These are phyloP conservation scores for Ilex asprella DNA, from an alignment of 257 asterid species.

Conservation along the genomic window DNA sequence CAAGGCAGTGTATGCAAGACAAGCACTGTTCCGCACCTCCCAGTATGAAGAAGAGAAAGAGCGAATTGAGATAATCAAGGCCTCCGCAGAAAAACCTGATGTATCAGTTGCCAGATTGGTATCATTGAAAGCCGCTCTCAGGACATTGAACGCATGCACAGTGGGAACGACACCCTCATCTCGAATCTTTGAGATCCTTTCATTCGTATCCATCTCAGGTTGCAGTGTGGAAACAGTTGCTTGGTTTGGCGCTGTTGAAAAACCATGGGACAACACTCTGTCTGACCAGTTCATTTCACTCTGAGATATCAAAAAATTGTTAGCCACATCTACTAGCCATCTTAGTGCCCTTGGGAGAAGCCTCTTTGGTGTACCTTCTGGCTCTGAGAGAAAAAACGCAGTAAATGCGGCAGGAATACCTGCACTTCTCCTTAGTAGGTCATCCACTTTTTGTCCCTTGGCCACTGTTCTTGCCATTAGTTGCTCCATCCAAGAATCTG, in stretches of 20 bases:
- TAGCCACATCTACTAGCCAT: slow-evolving; percentile 75
- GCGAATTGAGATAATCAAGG: slow-evolving; percentile 62
- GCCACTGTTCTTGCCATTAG: slow-evolving; percentile 87
- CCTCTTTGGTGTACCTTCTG: slow-evolving; percentile 91
- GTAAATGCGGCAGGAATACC: slow-evolving; percentile 98
- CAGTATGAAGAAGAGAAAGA: slow-evolving; percentile 92
- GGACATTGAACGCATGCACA: slow-evolving; percentile 92
- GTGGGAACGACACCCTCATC: slow-evolving; percentile 96
- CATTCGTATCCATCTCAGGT: slow-evolving; percentile 26
- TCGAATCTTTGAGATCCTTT: slow-evolving; percentile 63
- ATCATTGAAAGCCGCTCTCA: slow-evolving; percentile 85
- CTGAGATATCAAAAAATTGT: slow-evolving; percentile 42
- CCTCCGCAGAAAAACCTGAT: slow-evolving; percentile 91
- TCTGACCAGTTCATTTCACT: slow-evolving; percentile 26
- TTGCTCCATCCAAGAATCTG: slow-evolving; percentile 92
- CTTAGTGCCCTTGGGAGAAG: slow-evolving; percentile 81
- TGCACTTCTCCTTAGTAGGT: slow-evolving; percentile 96
- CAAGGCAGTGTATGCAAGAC: slow-evolving; percentile 92
- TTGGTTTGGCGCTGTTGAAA: slow-evolving; percentile 17
- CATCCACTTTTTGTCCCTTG: slow-evolving; percentile 94
- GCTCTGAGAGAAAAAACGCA: slow-evolving; percentile 94
- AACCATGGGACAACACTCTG: slow-evolving; percentile 17
- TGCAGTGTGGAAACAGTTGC: slow-evolving; percentile 16
- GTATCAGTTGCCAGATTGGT: slow-evolving; percentile 90
- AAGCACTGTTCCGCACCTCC: slow-evolving; percentile 98